Conservation (phyloP, 108 stramenopile species). For the Nitzschia inconspicua region DNA sequence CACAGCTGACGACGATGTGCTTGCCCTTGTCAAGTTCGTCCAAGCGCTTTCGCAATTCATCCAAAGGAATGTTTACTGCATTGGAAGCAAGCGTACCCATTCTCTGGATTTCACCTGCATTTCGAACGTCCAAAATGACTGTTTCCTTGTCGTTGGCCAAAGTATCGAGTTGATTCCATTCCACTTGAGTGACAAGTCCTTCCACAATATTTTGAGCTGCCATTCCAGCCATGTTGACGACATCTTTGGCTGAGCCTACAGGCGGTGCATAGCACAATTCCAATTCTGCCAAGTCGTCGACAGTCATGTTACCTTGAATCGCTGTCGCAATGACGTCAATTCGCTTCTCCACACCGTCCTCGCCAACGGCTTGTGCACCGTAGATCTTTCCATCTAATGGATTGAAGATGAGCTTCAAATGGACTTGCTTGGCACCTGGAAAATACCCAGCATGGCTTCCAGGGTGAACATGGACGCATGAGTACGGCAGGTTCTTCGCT, state of each 20-base stretch:
- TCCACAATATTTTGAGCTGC: conserved; percentile 62
- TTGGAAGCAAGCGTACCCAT: conserved; percentile 35
- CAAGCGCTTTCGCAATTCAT: conserved; percentile 45
- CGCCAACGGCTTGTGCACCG: conserved; percentile 68
- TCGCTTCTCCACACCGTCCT: conserved; percentile 67
- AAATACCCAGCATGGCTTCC: conserved; percentile 63
- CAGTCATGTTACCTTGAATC: conserved; percentile 56
- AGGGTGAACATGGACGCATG: conserved; percentile 59
- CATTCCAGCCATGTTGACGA: conserved; percentile 73
- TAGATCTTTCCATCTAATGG: conserved; percentile 49
- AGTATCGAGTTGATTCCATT: conserved; percentile 55
- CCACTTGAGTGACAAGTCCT: conserved; percentile 56
- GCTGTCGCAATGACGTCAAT: conserved; percentile 75
- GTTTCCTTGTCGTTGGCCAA: conserved; percentile 23
- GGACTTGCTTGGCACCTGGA: conserved; percentile 56
- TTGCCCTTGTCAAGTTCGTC: conserved; percentile 49
- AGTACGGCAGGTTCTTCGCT: conserved; percentile 40
- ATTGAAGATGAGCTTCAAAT: conserved; percentile 59
- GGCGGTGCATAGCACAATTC: conserved; percentile 75
- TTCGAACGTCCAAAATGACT: conserved; percentile 57
- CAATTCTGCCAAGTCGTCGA: conserved; percentile 55
- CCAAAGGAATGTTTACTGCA: conserved; percentile 59
- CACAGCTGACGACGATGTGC: conserved; percentile 54
- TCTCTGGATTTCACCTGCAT: conserved; percentile 42
- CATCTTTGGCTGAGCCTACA: conserved; percentile 64